Percentiles rank a stretch among this genome's conserved stretches.
Evolutionary conservation across 495 filamentous ascomycete genomes (phyloP).

Genomic region (Venustampulla echinocandica): DNA sequence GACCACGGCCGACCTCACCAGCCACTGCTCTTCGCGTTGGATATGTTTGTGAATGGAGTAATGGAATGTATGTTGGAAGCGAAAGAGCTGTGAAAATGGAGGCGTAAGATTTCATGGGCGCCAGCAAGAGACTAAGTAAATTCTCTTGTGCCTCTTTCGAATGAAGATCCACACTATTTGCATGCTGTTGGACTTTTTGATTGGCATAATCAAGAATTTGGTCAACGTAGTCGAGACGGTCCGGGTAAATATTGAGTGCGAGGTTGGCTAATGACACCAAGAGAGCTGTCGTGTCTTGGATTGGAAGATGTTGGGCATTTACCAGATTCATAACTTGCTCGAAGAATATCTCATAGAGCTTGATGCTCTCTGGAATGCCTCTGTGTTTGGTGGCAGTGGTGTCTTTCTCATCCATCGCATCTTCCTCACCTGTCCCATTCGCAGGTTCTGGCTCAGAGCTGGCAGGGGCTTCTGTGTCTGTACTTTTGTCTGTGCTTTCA

Average conservation of each 20-base stretch:
- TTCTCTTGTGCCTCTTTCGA: conserved; percentile 79
- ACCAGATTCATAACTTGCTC: conserved; percentile 91
- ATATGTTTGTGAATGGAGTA: conserved; percentile 88
- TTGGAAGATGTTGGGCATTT: conserved; percentile 78
- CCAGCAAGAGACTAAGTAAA: conserved; percentile 77
- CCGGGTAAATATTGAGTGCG: conserved; percentile 89
- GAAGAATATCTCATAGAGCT: conserved; percentile 95
- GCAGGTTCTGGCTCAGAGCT: conserved; percentile 22
- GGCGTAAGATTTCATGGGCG: conserved; percentile 78
- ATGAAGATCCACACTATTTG: conserved; percentile 90
- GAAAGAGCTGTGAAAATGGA: conserved; percentile 91
- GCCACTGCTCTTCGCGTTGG: conserved; percentile 85
- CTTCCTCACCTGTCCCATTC: conserved; percentile 23
- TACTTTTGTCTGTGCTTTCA: conserved; percentile 15
- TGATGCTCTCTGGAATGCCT: conserved; percentile 73
- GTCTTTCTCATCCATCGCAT: too few species aligned
- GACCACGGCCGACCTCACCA: conserved; percentile 68
- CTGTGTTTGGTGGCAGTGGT: conserved; percentile 58
- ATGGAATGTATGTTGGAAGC: conserved; percentile 81
- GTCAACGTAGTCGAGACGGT: conserved; percentile 88
- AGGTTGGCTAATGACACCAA: conserved; percentile 88
- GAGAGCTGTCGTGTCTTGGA: conserved; percentile 89
- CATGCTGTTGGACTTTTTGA: conserved; percentile 78
- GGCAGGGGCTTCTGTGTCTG: conserved; percentile 28
- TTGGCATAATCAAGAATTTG: conserved; percentile 86